phyloP scores from a whole-genome alignment of 495 filamentous ascomycete genomes.

The Aspergillus mulundensis region DNA sequence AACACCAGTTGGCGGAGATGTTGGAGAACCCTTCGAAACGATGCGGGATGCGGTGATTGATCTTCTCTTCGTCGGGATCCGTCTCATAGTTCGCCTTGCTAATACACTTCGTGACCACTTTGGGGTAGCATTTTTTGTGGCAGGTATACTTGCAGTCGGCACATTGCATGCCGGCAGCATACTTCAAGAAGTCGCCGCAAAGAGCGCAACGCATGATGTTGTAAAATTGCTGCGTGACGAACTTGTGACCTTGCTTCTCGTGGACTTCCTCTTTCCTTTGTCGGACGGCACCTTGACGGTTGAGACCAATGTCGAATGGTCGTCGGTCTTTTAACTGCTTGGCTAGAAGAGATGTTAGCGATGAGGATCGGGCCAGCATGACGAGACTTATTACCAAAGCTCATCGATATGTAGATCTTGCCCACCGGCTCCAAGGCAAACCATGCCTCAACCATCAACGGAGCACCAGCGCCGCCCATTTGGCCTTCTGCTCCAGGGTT shows the following conservation, averaged over 20 bases:
- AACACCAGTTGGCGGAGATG: constrained; percentile 98
- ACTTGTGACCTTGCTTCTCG: constrained; percentile 99
- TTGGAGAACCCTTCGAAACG: constrained; percentile 93
- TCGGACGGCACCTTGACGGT: constrained; percentile 92
- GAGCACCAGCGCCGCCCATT: constrained; percentile 27
- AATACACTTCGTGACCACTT: constrained; percentile 99
- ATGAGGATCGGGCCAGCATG: background rate
- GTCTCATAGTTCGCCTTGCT: constrained; percentile 98
- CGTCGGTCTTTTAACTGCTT: constrained; percentile 66
- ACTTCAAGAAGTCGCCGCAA: constrained; percentile 97
- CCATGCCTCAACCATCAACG: constrained; percentile 83
- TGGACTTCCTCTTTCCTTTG: constrained; percentile 96
- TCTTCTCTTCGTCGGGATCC: constrained; percentile 97
- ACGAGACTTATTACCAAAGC: constrained; percentile 62
- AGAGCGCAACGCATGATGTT: constrained; percentile 99
- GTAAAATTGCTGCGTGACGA: constrained; percentile 96
- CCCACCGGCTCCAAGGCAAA: constrained; percentile 95
- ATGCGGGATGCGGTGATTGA: constrained; percentile 98
- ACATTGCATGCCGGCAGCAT: constrained; percentile 98
- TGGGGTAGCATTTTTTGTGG: constrained; percentile 91
- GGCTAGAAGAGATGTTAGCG: constrained; percentile 45
- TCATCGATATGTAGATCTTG: constrained; percentile 78
- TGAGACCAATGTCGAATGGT: constrained; percentile 81
- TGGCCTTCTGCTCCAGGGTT: constrained; percentile 18
- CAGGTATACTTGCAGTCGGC: constrained; percentile 99